Conservation (phyloP, 371 early-diverging fungal species). For the Mucor velutinosus region DNA sequence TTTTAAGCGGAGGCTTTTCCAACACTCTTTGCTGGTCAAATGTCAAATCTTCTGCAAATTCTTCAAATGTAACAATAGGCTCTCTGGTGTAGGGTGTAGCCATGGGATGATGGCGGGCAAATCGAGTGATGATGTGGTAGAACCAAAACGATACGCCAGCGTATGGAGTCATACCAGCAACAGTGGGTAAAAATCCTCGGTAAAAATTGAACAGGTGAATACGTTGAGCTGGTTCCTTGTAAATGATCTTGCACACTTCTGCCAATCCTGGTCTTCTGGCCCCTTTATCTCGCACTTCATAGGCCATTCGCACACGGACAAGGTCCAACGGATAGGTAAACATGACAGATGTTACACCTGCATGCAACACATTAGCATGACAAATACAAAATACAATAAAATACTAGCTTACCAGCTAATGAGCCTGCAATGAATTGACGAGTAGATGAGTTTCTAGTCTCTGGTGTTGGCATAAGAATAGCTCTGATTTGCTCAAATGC, state of each 20-base stretch:
- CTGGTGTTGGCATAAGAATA: slow-evolving; percentile 59
- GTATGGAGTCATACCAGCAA: slow-evolving; percentile 91
- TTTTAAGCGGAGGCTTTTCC: slow-evolving; percentile 39
- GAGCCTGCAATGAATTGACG: slow-evolving; percentile 72
- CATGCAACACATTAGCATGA: neutral
- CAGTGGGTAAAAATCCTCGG: slow-evolving; percentile 82
- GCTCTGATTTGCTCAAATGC: slow-evolving; percentile 79
- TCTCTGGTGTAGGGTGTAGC: slow-evolving; percentile 28
- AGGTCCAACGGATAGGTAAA: slow-evolving; percentile 91
- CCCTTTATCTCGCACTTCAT: slow-evolving; percentile 48
- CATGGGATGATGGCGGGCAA: slow-evolving; percentile 49
- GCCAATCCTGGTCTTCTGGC: slow-evolving; percentile 20
- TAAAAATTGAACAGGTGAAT: slow-evolving; percentile 75
- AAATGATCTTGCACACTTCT: slow-evolving; percentile 38
- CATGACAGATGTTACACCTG: slow-evolving; percentile 81
- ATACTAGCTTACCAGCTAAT: slow-evolving; percentile 58
- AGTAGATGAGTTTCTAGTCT: slow-evolving; percentile 50
- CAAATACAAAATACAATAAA: neutral
- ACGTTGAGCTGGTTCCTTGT: slow-evolving; percentile 37
- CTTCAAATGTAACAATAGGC: slow-evolving; percentile 12
- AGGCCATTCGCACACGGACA: slow-evolving; percentile 90
- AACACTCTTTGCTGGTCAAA: slow-evolving; percentile 22
- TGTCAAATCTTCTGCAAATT: slow-evolving; percentile 23
- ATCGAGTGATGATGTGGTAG: slow-evolving; percentile 62
- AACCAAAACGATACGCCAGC: slow-evolving; percentile 86